These are phyloP conservation scores for Lepraria neglecta DNA, from an alignment of 495 filamentous ascomycete species.

Conservation along the genomic window DNA sequence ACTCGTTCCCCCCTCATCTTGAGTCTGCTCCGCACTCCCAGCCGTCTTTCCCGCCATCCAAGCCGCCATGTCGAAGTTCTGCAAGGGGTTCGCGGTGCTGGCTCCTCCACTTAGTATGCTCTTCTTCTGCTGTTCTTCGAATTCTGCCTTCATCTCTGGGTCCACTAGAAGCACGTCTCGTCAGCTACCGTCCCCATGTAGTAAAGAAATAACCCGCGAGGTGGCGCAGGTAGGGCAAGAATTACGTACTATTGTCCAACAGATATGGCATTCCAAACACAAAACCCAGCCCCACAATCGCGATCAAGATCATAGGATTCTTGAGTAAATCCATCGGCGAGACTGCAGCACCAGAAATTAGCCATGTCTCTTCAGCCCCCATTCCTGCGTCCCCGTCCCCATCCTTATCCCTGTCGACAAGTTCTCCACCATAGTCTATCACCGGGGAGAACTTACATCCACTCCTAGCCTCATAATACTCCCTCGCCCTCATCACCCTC, in stretches of 20 bases:
- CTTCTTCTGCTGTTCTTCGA: constrained; percentile 79
- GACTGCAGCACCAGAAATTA: constrained; percentile 30
- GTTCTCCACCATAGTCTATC: too few species aligned
- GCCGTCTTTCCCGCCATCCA: constrained; percentile 63
- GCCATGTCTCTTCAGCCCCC: neutral
- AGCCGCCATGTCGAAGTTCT: constrained; percentile 79
- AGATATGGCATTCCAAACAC: constrained; percentile 90
- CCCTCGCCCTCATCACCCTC: constrained; percentile 54
- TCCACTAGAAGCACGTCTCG: constrained; percentile 59
- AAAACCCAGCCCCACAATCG: constrained; percentile 67
- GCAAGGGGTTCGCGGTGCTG: constrained; percentile 41
- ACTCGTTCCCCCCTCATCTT: constrained; percentile 35
- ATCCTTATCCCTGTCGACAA: neutral
- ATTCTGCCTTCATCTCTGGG: constrained; percentile 84
- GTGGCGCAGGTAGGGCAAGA: constrained; percentile 4
- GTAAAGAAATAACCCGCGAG: neutral
- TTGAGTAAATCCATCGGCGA: constrained; percentile 67
- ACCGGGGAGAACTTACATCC: constrained; percentile 54
- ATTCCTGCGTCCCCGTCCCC: neutral
- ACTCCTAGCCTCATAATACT: constrained; percentile 64
- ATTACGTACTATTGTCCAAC: constrained; percentile 82
- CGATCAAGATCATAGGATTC: constrained; percentile 93
- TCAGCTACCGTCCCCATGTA: neutral
- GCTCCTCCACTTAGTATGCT: constrained; percentile 49
- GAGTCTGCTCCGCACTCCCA: constrained; percentile 28